Base-by-base conservation (phyloP, 257 asterid genomes). In the Capsicum rhomboideum region DNA sequence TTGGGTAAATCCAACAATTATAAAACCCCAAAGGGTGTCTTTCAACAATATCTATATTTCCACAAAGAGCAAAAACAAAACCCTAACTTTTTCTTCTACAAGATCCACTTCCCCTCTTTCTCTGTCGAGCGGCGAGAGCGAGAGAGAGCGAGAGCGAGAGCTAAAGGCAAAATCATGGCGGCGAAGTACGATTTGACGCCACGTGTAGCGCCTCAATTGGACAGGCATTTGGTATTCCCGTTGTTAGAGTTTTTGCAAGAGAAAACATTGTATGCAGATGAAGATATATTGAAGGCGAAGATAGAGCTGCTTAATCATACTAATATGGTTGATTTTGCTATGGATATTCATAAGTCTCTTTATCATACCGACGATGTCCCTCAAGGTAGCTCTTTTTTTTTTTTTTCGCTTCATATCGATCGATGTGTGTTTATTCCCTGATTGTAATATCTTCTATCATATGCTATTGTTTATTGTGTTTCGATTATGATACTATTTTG, bases 251-350 rank as follows among this genome's bases (percentile, higher is more conserved):
- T 95, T 77, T 86, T 97, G 86, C 99, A 97, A 88, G 98, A 97
- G 87, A 89, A 90, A 21, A 91, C 84, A 37, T 21, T 97, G 59
- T 93, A 97, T 34, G 86, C 95, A 0, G 98, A 93, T 86, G 95
- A 89, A 80, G 93, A 92, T 67, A 90, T 97, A 23, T 85, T 97
- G 83, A 93, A 92, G 90, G 98, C 98, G 2, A 97, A 97, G 86
- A 93, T 97, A 63, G 92, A 93, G 88, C 90, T 93, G 13, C 98
- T 97, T 6, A 93, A 94, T 83, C 88, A 93, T 49, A 97, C 99
- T 6, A 97, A 97, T 80, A 97, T 97, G 98, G 99, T 95, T 80
- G 99, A 97, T 84, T 97, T 93, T 59, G 98, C 98, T 81, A 95
- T 97, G 99, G 99, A 97, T 83, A 97, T 97, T 55, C 95, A 93